Evolutionary conservation across 2,329 filamentous ascomycete species (phyloP), one percentile per base, ranked within the genome.

Genomic region (Fusarium sp.): DNA sequence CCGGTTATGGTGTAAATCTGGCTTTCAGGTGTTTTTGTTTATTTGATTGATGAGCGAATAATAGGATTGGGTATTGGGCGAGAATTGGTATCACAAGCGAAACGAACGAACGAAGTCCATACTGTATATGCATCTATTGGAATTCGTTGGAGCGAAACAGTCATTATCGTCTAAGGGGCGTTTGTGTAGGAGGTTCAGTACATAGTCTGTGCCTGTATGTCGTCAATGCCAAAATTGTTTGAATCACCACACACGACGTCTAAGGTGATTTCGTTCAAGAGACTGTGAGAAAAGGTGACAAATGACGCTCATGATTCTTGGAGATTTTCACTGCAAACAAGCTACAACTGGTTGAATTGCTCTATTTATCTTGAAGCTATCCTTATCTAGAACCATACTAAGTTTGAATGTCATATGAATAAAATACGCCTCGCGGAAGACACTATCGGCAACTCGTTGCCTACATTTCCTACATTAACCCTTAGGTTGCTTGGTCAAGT

Each of bases 1-100:
- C 66, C 49, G 20, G 65, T 67, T 30, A 71, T 59, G 69, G 72
- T 65, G 41, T 69, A 66, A 49, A 46, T 52, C 32, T 66, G 38
- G 41, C 30, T 20, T 35, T 41, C 17, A 14, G 15, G 20, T 32
- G 27, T 61, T 50, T 69, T 46, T 35, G 50, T 49, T 26, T 58
- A 50, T 13, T 40, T 46, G n/a, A n/a, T 61, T 56, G 57, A 44
- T 11, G 18, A 53, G 49, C 55, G 45, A 57, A 38, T 20, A 44
- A 57, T 48, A 41, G 27, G 33, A 44, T 27, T 67, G 61, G 37
- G 23, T 67, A 60, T 57, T 45, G 42, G 38, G 26, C 13, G 53
- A 48, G 42, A 64, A 64, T 50, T 30, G 44, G 50, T 53, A 50
- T 49, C 42, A 41, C 60, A 18, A 61, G 61, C 54, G 66, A 70